A percentile compares a stretch with the other conserved stretches of the same genome.
These are phyloP conservation scores for Cyamopsis tetragonoloba DNA, from an alignment of 306 rosid species.

Conservation along the genomic window DNA sequence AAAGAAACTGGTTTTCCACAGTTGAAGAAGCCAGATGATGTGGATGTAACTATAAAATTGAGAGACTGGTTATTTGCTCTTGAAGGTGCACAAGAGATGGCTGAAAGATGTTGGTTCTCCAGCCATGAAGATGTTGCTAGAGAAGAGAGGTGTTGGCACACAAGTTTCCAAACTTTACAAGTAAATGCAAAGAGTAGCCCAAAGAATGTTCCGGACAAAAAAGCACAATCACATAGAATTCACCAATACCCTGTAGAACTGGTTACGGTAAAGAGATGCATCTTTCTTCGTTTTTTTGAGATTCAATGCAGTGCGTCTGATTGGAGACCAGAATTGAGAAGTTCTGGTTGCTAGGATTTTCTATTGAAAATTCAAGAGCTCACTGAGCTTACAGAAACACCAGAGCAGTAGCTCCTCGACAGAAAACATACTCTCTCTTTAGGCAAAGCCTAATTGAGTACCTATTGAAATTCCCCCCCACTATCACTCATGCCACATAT, in stretches of 20 bases:
- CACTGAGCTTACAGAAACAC: too few species aligned
- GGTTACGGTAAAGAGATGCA: constrained; percentile 54
- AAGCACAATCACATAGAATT: constrained; percentile 32
- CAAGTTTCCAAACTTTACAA: constrained; percentile 56
- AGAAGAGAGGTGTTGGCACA: constrained; percentile 94
- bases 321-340: too few species aligned
- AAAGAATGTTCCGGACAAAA: constrained; percentile 39
- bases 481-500: too few species aligned
- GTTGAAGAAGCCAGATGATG: constrained; percentile 71
- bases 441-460: too few species aligned
- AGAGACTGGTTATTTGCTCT: constrained; percentile 94
- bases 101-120: constrained; percentile 64
- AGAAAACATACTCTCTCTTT: too few species aligned
- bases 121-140: constrained; percentile 46
- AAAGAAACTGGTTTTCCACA: constrained; percentile 42
- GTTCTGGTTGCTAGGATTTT: too few species aligned
- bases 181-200: constrained; percentile 63
- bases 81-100: constrained; percentile 74
- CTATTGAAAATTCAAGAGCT: too few species aligned
- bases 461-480: too few species aligned
- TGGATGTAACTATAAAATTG: constrained; percentile 64
- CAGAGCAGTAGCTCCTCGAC: too few species aligned
- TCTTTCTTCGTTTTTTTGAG: constrained; percentile 21
- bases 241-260: constrained; percentile 57
- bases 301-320: constrained; percentile 8